Evolutionary conservation across 139 green algal species (phyloP).

Genomic region (Coelastrella sp.): DNA sequence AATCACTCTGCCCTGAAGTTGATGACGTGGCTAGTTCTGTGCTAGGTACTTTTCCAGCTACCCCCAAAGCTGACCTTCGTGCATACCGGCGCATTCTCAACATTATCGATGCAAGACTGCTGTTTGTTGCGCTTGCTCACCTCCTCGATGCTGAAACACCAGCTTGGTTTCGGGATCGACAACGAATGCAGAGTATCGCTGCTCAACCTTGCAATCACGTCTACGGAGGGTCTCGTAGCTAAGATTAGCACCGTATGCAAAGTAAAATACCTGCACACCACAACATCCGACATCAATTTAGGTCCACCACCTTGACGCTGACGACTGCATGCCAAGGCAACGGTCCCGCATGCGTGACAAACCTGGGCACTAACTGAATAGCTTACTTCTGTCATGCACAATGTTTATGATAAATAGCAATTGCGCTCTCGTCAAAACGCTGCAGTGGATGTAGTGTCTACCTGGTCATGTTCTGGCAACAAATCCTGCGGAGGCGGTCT

Average conservation of each 20-base stretch:
- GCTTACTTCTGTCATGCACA: too few species aligned
- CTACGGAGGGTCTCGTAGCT: slow-evolving; percentile 42
- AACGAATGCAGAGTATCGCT: slow-evolving; percentile 39
- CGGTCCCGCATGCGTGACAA: too few species aligned
- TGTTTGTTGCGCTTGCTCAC: slow-evolving; percentile 47
- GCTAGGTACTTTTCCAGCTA: neutral
- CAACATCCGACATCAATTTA: too few species aligned
- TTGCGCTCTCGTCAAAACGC: neutral
- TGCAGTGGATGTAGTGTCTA: neutral
- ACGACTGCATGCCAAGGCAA: too few species aligned
- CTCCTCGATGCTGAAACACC: slow-evolving; percentile 62
- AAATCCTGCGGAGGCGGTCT: neutral
- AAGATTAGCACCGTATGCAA: slow-evolving; percentile 56
- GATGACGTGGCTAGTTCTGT: neutral
- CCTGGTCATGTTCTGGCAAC: neutral
- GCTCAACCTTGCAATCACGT: slow-evolving; percentile 43
- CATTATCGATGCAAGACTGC: neutral
- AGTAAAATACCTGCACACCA: neutral
- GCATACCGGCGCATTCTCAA: too few species aligned
- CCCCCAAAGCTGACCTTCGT: too few species aligned
- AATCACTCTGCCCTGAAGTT: too few species aligned
- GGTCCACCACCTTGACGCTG: too few species aligned
- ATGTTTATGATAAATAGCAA: too few species aligned
- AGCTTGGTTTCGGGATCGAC: slow-evolving; percentile 49
- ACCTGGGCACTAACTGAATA: too few species aligned